Evolutionary conservation across 148 eudicot genomes (phyloP), one percentile per base, ranked within the genome.

Genomic region (Amaranthus hypochondriacus): DNA sequence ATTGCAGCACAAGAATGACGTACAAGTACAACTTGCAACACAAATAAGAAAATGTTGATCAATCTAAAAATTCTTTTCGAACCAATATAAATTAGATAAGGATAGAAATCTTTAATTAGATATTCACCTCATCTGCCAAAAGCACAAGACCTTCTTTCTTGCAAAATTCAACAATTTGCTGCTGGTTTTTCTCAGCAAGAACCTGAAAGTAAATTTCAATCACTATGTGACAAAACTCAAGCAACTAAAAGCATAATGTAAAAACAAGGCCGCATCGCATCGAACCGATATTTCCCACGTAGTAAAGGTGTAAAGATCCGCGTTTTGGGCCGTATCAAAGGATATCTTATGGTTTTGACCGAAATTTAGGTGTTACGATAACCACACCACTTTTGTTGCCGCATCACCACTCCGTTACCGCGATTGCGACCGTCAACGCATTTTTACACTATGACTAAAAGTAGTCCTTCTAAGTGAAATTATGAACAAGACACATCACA

Each of bases 61-160:
- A 4, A 53, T 15, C 15, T 2, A 21, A n/a, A 21, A 10, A 48
- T 66, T 18, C 28, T n/a, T 47, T 15, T 21, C n/a, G 11, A 46
- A 47, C 66, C 12, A 28, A 1, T 28, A 28, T 28, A 2, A 28
- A 28, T 0, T 28, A 28, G 39, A 28, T 2, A 28, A 28, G 2
- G 39, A 68, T 9, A 75, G 9, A 67, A 18, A 42, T 9, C 9
- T 47, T 47, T 71, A 48, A 21, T 10, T 57, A 59, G 43, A 42
- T 46, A 76, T 85, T 80, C 73, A 92, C 99, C 89, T 92, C 99
- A 77, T 95, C 99, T 47, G 97, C 97, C 66, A 92, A 79, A 80
- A 95, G 99, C 74, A 95, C 93, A 48, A 95, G 89, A 46, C 93
- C 93, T 77, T 95, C 96, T n/a, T 79, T 73, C 85, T 92, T 90